A percentile compares a stretch with the other conserved stretches of the same genome.
Evolutionary conservation across 2,329 filamentous ascomycete species (phyloP).

Genomic region (Phialocephala subalpina): DNA sequence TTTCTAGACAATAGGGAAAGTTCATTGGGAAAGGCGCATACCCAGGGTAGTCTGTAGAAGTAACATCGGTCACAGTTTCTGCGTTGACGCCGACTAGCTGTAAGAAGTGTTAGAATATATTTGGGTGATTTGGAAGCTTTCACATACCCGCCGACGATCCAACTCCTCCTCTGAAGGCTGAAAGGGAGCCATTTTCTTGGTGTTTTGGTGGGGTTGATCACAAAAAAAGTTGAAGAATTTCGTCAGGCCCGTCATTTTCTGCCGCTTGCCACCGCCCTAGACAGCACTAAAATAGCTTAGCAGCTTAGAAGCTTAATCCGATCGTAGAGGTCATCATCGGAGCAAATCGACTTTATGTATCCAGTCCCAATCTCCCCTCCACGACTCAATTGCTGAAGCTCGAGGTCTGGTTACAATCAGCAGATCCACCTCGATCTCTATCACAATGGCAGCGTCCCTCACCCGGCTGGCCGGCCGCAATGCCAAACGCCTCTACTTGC

Average conservation of each 20-base stretch:
- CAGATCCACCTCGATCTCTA: constrained; percentile 33
- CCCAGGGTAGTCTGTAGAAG: constrained; percentile 88
- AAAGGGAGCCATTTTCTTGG: constrained; percentile 52
- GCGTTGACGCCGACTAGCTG: constrained; percentile 87
- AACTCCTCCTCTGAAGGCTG: constrained; percentile 63
- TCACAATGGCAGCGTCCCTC: constrained; percentile 75
- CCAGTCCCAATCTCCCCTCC: constrained; percentile 26
- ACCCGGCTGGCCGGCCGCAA: constrained; percentile 76
- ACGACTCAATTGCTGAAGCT: constrained; percentile 33
- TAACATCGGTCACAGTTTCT: constrained; percentile 89
- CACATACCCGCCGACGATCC: constrained; percentile 65
- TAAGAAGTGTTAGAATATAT: constrained; percentile 7
- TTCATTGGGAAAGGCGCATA: constrained; percentile 4
- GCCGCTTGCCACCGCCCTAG: too few species aligned
- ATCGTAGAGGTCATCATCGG: constrained; percentile 36
- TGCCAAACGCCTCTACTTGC: constrained; percentile 72
- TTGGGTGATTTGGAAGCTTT: not conserved
- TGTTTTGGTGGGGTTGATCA: constrained; percentile 33
- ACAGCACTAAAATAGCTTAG: too few species aligned
- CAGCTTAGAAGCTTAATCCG: constrained; percentile 27
- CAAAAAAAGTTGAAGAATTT: constrained; percentile 17
- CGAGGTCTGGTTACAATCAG: constrained; percentile 36
- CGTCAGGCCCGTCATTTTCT: too few species aligned
- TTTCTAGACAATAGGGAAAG: not conserved
- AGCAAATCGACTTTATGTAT: constrained; percentile 23